Base-by-base conservation (phyloP, 2,329 filamentous ascomycete species). In the Niveomyces coronatus region DNA sequence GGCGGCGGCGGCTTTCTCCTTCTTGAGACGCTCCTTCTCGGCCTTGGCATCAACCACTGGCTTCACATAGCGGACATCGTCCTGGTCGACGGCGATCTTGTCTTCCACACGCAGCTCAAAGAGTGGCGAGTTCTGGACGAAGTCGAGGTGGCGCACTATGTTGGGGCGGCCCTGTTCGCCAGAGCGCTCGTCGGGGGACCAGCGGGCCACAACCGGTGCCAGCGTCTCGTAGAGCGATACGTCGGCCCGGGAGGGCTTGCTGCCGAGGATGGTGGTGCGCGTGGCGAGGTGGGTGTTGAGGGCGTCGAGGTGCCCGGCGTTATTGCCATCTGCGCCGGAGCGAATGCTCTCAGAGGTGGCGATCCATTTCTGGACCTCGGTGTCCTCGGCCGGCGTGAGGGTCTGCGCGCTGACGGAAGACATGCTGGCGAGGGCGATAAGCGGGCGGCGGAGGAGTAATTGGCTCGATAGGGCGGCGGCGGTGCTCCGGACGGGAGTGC, bases 1-100 rank as follows among this genome's bases (percentile, higher is more conserved):
- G 1, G 72, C 71, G 2, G 73, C 73, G 11, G 76, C 78, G 20
- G 82, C 84, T 71, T 94, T 94, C 66, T 94, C 87, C 70, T 93
- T 94, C 81, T 94, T 95, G 63, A 89, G 76, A 33, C 82, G 79
- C 72, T 95, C 88, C 70, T 95, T 95, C 71, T 95, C 89, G 40
- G 87, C 87, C 71, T 93, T 94, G 52, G 83, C 78, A 49, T 94
- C 87, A 45, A 89, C 77, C 15, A 84, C 84, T 50, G 89, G 89
- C 66, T 91, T 89, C 51, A 88, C 81, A 59, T 87, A 88, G 46
- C 85, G 72, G 43, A 96, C 75, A 50, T 88, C 82, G 52, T 87
- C 79, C 35, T 76, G 66, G 58, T 95, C 79, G 49, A 96, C 74
- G 48, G 66, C 65, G 52, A 95, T 65, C 70, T 91, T 94, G 11